Evolutionary conservation across 2,329 filamentous ascomycete genomes (phyloP).

Genomic region (Metarhizium anisopliae): DNA sequence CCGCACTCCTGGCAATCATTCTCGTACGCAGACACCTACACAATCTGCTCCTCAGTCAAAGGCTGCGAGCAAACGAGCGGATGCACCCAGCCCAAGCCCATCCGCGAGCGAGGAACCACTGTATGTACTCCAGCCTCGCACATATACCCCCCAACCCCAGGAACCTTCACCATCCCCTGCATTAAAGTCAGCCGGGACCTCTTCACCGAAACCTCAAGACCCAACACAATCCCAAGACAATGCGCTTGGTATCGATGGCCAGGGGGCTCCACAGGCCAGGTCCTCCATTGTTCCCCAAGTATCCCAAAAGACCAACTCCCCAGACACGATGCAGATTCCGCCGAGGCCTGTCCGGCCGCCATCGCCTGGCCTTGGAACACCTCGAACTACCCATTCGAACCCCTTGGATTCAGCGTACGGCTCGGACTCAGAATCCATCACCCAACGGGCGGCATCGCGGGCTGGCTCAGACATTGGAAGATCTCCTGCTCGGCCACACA

Average conservation of each 20-base stretch:
- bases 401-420: constrained; percentile 38
- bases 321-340: constrained; percentile 46
- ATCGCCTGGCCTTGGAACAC: constrained; percentile 24
- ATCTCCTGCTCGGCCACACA: constrained; percentile 13
- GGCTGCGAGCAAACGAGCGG: not conserved
- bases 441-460: constrained; percentile 20
- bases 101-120: constrained; percentile 26
- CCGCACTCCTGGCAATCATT: not conserved
- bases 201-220: not conserved
- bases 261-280: constrained; percentile 19
- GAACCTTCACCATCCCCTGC: not conserved
- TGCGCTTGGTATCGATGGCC: constrained; percentile 1
- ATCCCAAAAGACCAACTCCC: constrained; percentile 42
- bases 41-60: not conserved
- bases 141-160: constrained; percentile 38
- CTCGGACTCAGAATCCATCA: constrained; percentile 35
- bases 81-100: constrained; percentile 9
- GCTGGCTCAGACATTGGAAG: constrained; percentile 24
- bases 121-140: constrained; percentile 47
- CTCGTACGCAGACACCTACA: not conserved
- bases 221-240: not conserved
- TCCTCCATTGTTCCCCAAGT: constrained; percentile 45
- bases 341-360: constrained; percentile 21
- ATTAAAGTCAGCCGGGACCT: not conserved
- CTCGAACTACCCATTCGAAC: constrained; percentile 19